A percentile compares a stretch with the other conserved stretches of the same genome.
These are phyloP conservation scores for Cunninghamia lanceolata DNA, from an alignment of 75 land plant species.

Conservation along the genomic window DNA sequence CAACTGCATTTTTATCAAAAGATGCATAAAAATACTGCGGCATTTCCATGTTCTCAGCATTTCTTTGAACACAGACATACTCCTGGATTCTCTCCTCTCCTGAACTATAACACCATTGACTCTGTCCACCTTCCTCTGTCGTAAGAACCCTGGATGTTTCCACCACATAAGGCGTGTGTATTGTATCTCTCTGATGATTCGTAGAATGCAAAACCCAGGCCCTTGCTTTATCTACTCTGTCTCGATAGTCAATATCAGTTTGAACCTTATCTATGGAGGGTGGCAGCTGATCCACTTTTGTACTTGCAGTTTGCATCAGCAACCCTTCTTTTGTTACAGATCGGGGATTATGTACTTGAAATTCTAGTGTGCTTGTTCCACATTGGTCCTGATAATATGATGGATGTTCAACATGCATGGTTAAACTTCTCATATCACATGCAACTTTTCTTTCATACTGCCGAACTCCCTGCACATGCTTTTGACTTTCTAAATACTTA, in stretches of 20 bases:
- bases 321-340: too few species aligned
- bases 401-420: neutral
- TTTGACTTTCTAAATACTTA: neutral
- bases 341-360: too few species aligned
- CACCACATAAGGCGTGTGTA: neutral
- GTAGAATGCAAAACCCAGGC: conserved; percentile 5
- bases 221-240: too few species aligned
- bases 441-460: neutral
- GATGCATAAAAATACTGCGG: neutral
- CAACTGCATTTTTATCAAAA: neutral
- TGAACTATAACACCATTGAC: neutral
- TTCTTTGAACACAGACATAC: neutral
- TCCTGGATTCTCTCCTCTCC: neutral
- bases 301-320: too few species aligned
- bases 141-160: neutral
- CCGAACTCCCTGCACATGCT: conserved; percentile 1
- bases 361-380: too few species aligned
- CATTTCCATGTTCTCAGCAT: neutral
- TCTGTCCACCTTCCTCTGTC: neutral
- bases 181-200: neutral
- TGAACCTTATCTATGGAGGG: too few species aligned
- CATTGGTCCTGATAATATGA: too few species aligned
- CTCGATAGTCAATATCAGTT: too few species aligned
- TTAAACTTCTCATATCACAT: neutral
- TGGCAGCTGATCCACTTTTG: too few species aligned